Conservation (phyloP, 192 early-diverging fungal genomes). For the Coemansia sp. region DNA sequence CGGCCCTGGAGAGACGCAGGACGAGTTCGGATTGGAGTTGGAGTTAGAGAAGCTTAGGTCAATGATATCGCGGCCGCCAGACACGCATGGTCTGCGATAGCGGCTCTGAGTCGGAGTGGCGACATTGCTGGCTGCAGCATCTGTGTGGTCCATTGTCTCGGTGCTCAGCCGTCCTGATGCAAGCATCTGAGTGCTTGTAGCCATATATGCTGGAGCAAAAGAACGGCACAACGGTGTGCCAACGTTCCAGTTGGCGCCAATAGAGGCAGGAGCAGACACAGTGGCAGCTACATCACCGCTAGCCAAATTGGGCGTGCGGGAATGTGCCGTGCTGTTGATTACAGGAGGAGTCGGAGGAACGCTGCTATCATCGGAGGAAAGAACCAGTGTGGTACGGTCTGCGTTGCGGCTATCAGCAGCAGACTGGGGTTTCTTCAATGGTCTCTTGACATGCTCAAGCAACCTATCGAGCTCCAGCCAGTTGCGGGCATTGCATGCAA, state of each 20-base stretch:
- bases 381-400: slow-evolving; percentile 4
- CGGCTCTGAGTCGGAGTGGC: neutral
- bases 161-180: slow-evolving; percentile 48
- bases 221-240: neutral
- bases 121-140: neutral
- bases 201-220: slow-evolving; percentile 8
- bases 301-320: neutral
- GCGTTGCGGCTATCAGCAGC: neutral
- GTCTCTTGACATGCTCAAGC: slow-evolving; percentile 35
- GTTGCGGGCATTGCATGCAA: slow-evolving; percentile 50
- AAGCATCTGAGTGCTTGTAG: slow-evolving; percentile 27
- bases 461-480: slow-evolving; percentile 51
- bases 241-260: slow-evolving; percentile 25
- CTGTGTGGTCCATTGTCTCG: slow-evolving; percentile 14
- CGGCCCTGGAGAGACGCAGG: slow-evolving; percentile 19
- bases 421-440: slow-evolving; percentile 20
- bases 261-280: neutral
- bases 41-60: slow-evolving; percentile 38
- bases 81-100: neutral
- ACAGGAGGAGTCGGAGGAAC: slow-evolving; percentile 5
- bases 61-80: slow-evolving; percentile 14
- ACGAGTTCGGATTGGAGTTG: slow-evolving; percentile 28
- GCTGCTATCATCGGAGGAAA: slow-evolving; percentile 40
- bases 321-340: neutral
- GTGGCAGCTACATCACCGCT: slow-evolving; percentile 6